Evolutionary conservation across 345 rosid species (phyloP), one percentile per base, ranked within the genome.

Genomic region (Ricinus communis): DNA sequence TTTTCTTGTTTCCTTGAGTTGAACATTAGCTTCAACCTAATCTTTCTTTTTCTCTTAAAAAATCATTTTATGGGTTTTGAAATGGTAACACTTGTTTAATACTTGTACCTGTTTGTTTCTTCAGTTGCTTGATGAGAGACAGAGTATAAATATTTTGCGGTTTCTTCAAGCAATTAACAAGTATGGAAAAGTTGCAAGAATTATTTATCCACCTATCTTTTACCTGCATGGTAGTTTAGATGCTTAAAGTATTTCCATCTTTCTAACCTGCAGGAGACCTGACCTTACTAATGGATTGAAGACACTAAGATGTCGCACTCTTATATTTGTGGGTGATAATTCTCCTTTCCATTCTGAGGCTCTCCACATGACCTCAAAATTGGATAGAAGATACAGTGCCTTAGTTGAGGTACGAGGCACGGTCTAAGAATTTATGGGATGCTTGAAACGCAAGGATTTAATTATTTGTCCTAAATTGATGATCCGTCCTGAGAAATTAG

Each of bases 291-390:
- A 84, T 61, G 91, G 92, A 66, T 79, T 95, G 75, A 87, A 85
- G 71, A 87, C 77, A 71, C 75, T 95, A 60, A 87, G 82, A 66
- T 95, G 97, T 63, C 92, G 96, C 57, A 83, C 96, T 22, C 78
- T 95, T 46, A 85, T 95, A 65, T 95, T 95, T 76, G 90, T 95
- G 2, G 99, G 99, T 41, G 97, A 95, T 58, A 77, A 82, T 75
- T 95, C 99, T 58, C 88, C 91, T 0, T 95, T 92, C 77, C 96
- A 92, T 77, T 74, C 88, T 0, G 99, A 95, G 77, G 96, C 99
- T 2, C 80, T 95, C 51, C 84, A 88, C 81, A 82, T 92, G 97
- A 87, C 86, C 31, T 87, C 97, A 7, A 89, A 89, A 74, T 78
- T 92, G 56, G 96, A 95, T 78, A 74, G 91, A 81, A 82, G 97